Base-by-base conservation (phyloP, 192 early-diverging fungal genomes). In the Backusella westeae region DNA sequence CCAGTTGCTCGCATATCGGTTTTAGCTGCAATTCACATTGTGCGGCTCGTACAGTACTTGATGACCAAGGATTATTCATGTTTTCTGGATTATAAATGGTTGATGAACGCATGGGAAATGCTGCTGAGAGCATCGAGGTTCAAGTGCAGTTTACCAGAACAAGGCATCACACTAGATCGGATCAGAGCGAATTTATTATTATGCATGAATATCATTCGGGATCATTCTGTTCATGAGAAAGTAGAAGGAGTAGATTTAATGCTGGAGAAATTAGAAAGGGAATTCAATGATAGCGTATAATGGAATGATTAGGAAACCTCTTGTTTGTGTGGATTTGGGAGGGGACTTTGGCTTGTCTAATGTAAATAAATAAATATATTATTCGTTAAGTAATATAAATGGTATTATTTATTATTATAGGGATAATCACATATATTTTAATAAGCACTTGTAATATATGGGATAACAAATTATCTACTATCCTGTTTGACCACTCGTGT, bases 61-160 rank as follows among this genome's bases (percentile, higher is more conserved):
- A 4, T 42, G 14, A 44, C 42, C 29, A 71, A 14, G 7, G 42
- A 52, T 4, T 46, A 71, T 34, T 21, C 41, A 14, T 71, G 70
- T 41, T 71, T 71, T 23, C 19, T 71, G 4, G 70, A 71, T 52
- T 52, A 44, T 12, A 49, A 17, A 34, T 71, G 39, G 70, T 19
- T 52, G 15, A 71, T 71, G 42, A 71, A 52, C 15, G 39, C 42
- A 29, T 71, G 44, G 39, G 44, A 71, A 12, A n/a, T 71, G 19
- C 17, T 71, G 10, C 10, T 71, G 21, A n/a, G 39, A 32, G 39
- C 70, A 4, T 38, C 26, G 4, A 23, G 70, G 23, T 34, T 71
- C 2, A 42, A 49, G 41, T 71, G 17, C 9, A 23, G 44, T 44
- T 6, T 10, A 42, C 36, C 41, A 26, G 44, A 29, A 17, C 23